Evolutionary conservation across 371 early-diverging fungal species (phyloP), one percentile per base, ranked within the genome.

Genomic region (Homolaphlyctis polyrhiza): DNA sequence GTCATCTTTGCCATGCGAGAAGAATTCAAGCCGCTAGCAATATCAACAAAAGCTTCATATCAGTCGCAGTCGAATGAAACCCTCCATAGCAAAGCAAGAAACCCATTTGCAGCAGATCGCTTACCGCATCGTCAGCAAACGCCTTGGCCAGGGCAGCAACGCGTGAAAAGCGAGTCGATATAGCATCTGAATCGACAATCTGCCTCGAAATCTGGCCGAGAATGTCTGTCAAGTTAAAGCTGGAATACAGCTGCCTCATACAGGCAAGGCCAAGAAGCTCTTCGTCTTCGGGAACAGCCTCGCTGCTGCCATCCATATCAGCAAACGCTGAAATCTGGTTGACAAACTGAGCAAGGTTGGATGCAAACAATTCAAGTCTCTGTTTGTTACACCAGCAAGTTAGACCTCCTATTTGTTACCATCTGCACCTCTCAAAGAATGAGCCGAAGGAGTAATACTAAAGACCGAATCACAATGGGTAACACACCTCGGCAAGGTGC

Each of bases 241-340:
- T 2, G 59, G 54, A n/a, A 32, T 66, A 71, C 45, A 59, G 69
- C 1, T 49, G 23, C 5, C 66, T 58, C 39, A 76, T 30, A 5
- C 66, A 65, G 6, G 62, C 14, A 8, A 69, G 48, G 16, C 70
- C 71, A 18, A 72, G 57, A 3, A 74, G 55, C 13, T 60, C 66
- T 2, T 51, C 49, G 47, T 75, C 76, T 52, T 75, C 76, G 21
- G 69, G 71, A 5, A 72, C 50, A n/a, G 58, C 58, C 21, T 67
- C 66, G 18, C 32, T n/a, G 52, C 54, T 66, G 16, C 70, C 71
- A 30, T 75, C 75, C 68, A 69, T 66, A 45, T 73, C 73, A 14
- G 76, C 71, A 61, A 68, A 75, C 30, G 69, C 39, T 0, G 71
- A 58, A 11, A 72, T 57, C 13, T 50, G 30, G 57, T 72, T 75